Base-by-base conservation (phyloP, 1,139 yeast species). In the Geotrichum klebahnii region DNA sequence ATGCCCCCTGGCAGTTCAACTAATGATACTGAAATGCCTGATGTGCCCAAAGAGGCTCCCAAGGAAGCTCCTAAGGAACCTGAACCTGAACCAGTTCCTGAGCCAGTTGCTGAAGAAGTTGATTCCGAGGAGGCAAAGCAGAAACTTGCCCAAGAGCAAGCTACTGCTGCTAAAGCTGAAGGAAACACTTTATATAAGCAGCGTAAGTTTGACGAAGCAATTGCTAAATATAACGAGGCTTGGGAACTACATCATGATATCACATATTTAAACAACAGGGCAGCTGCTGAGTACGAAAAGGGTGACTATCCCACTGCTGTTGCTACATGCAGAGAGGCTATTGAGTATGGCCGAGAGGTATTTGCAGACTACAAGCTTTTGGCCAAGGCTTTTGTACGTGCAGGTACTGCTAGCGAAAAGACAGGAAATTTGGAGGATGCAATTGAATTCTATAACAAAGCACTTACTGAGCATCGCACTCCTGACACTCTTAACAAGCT, bases 241-340 rank as follows among this genome's bases (percentile, higher is more conserved):
- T 94, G 92, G 87, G 84, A 82, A 41, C 68, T 82, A 29, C 72
- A 76, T 71, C 78, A 82, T 64, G 98, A 94, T 65, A 87, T 92
- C 63, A 92, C 98, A 1, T 94, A 85, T 68, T 76, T 94, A 66
- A 94, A 92, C 74, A 94, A 94, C 76, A 81, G 95, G 64, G 94
- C 98, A 33, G 98, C 99, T 50, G 98, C 98, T 26, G 96, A 92
- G 69, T 92, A 72, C 63, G 99, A 94, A 71, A 89, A 90, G 69
- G 96, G 95, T 53, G 97, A 89, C 63, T 87, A 79, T 62, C 95
- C 88, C 53, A 71, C 82, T 14, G 90, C 96, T 35, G 84, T 92
- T 58, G 71, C 76, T 52, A 87, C 97, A 4, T 84, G 97, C 69
- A 73, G 80, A 59, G 72, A 73, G 52, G 97, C 98, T 16, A 78